These are phyloP conservation scores for Talaromyces sp. DNA, from an alignment of 2,329 filamentous ascomycete species.

Conservation along the genomic window DNA sequence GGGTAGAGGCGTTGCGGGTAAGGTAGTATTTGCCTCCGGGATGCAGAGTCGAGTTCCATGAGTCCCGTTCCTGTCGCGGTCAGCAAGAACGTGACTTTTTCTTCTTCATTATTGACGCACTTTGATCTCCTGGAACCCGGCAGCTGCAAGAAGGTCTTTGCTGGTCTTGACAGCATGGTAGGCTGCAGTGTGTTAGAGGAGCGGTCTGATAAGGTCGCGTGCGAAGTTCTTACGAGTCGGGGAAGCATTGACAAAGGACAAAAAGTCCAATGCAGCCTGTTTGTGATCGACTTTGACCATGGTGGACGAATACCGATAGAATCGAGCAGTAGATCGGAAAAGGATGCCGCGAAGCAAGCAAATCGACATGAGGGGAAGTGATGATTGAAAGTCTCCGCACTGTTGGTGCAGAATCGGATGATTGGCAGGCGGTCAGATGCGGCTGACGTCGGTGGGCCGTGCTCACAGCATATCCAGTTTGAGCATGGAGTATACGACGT, in stretches of 20 bases:
- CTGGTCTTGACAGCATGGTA: conserved; percentile 88
- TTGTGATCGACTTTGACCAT: conserved; percentile 26
- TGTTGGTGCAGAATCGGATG: not conserved
- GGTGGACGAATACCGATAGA: conserved; percentile 8
- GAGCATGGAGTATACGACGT: too few relatives aligned
- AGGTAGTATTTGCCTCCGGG: conserved; percentile 95
- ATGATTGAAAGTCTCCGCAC: not conserved
- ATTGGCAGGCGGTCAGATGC: not conserved
- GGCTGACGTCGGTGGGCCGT: not conserved
- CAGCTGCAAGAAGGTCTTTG: conserved; percentile 68
- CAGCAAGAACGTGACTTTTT: not conserved
- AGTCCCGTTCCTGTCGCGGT: conserved; percentile 65
- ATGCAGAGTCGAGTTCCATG: conserved; percentile 72
- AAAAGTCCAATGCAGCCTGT: conserved; percentile 67
- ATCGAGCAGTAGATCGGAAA: not conserved
- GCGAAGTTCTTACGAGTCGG: conserved; percentile 82
- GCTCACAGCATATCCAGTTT: not conserved
- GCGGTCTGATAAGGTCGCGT: not conserved
- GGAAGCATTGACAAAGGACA: conserved; percentile 90
- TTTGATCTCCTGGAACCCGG: conserved; percentile 81
- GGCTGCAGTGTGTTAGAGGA: conserved; percentile 50
- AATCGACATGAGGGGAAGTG: not conserved
- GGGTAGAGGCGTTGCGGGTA: conserved; percentile 86
- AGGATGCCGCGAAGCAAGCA: not conserved
- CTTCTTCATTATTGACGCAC: conserved; percentile 30